Evolutionary conservation across 164 flowering plant genomes (phyloP).

Genomic region (Saururus chinensis): DNA sequence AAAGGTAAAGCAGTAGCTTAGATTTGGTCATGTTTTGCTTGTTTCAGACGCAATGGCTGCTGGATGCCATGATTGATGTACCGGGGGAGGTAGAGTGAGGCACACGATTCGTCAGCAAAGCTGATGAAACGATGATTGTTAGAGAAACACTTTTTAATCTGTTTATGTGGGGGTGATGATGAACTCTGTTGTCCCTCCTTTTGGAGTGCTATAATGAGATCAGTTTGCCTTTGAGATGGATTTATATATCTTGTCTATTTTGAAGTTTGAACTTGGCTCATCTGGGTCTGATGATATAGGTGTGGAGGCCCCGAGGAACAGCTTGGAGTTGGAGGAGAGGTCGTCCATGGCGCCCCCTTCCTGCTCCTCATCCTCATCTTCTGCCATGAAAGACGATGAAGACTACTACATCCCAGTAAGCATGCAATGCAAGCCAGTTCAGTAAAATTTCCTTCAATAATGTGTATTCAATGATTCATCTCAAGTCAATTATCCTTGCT

Average conservation of each 20-base stretch:
- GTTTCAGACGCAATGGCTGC: background rate
- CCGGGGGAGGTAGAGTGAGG: background rate
- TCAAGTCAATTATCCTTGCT: background rate
- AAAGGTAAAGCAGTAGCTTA: background rate
- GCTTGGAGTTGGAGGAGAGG: constrained; percentile 49
- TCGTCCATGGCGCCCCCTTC: background rate
- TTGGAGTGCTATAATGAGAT: background rate
- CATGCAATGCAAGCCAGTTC: background rate
- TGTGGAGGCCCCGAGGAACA: constrained; percentile 76
- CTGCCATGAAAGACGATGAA: constrained; percentile 18
- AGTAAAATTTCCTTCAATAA: background rate
- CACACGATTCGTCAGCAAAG: background rate
- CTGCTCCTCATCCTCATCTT: constrained; percentile 12
- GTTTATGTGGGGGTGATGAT: background rate
- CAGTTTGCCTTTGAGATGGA: no score
- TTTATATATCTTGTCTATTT: no score
- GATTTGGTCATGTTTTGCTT: background rate
- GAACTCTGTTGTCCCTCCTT: background rate
- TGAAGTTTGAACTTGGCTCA: background rate
- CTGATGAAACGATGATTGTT: background rate
- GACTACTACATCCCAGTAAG: constrained; percentile 43
- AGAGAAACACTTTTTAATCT: background rate
- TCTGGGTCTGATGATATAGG: constrained; percentile 24
- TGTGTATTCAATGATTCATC: background rate
- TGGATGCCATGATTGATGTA: no score